Evolutionary conservation across 1,139 yeast species (phyloP).

Genomic region (Wickerhamomyces sp.): DNA sequence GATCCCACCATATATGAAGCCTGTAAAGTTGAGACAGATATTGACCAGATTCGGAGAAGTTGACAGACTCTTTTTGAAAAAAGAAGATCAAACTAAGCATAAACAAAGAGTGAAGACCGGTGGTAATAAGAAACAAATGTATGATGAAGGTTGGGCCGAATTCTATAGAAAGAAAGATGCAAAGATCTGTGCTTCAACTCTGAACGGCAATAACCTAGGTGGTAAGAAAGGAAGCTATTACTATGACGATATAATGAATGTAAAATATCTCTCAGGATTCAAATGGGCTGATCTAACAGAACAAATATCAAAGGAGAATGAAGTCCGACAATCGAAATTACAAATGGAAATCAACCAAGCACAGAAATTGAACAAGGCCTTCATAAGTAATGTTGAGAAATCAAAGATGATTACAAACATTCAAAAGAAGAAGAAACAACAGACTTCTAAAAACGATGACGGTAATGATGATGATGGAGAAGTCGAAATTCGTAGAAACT

Average conservation of each 20-base stretch:
- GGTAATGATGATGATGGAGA: slow-evolving; percentile 23
- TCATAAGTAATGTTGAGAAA: slow-evolving; percentile 77
- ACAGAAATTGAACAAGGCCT: slow-evolving; percentile 77
- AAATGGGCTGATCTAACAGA: slow-evolving; percentile 95
- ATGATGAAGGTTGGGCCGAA: slow-evolving; percentile 97
- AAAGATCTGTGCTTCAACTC: slow-evolving; percentile 76
- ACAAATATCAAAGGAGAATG: slow-evolving; percentile 88
- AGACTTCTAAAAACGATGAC: slow-evolving; percentile 20
- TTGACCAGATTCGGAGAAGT: slow-evolving; percentile 78
- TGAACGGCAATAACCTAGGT: slow-evolving; percentile 86
- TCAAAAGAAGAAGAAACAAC: slow-evolving; percentile 42
- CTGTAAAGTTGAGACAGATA: slow-evolving; percentile 79
- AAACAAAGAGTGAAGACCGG: slow-evolving; percentile 75
- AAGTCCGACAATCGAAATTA: slow-evolving; percentile 79
- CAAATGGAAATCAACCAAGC: slow-evolving; percentile 89
- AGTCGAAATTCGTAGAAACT: slow-evolving; percentile 41
- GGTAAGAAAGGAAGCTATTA: slow-evolving; percentile 92
- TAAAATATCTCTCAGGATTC: slow-evolving; percentile 84
- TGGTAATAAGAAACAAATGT: slow-evolving; percentile 88
- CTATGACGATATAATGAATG: slow-evolving; percentile 89
- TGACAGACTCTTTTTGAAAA: slow-evolving; percentile 80
- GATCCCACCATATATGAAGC: slow-evolving; percentile 97
- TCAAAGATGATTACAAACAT: slow-evolving; percentile 77
- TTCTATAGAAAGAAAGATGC: slow-evolving; percentile 81
- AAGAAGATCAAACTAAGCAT: slow-evolving; percentile 68